phyloP scores from a whole-genome alignment of 73 alveolate species.

The Tetrahymena thermophila region DNA sequence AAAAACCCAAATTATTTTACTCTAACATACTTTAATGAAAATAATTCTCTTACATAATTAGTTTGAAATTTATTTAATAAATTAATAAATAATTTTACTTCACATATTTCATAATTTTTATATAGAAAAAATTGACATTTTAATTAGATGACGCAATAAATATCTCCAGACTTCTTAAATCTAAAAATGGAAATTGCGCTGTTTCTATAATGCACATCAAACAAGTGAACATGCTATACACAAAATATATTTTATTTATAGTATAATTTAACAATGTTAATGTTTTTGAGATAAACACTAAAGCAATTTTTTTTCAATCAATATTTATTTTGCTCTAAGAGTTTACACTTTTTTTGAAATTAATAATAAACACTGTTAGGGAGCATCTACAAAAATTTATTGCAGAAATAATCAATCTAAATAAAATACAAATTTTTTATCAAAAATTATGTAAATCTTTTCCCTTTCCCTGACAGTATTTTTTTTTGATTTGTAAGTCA shows the following conservation, averaged over 20 bases:
- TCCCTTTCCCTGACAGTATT: not conserved
- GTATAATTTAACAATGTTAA: too few relatives aligned
- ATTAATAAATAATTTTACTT: too few relatives aligned
- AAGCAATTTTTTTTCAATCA: not conserved
- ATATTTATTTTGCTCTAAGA: not conserved
- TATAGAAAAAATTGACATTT: too few relatives aligned
- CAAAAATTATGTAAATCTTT: too few relatives aligned
- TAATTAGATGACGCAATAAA: not conserved
- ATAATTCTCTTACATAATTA: not conserved
- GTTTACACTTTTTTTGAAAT: not conserved
- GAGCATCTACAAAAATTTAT: not conserved
- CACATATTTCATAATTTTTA: not conserved
- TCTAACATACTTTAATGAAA: not conserved
- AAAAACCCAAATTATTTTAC: too few relatives aligned
- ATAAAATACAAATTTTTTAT: not conserved
- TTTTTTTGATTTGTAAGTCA: not conserved
- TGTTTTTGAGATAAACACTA: too few relatives aligned
- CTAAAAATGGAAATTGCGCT: not conserved
- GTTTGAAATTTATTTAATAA: too few relatives aligned
- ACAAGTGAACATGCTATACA: not conserved
- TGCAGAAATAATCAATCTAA: not conserved
- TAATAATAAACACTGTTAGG: not conserved
- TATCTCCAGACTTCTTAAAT: not conserved
- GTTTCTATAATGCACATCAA: not conserved
- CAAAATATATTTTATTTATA: too few relatives aligned